Base-by-base conservation (phyloP, 2,329 filamentous ascomycete species). In the Byssoonygena ceratinophila region DNA sequence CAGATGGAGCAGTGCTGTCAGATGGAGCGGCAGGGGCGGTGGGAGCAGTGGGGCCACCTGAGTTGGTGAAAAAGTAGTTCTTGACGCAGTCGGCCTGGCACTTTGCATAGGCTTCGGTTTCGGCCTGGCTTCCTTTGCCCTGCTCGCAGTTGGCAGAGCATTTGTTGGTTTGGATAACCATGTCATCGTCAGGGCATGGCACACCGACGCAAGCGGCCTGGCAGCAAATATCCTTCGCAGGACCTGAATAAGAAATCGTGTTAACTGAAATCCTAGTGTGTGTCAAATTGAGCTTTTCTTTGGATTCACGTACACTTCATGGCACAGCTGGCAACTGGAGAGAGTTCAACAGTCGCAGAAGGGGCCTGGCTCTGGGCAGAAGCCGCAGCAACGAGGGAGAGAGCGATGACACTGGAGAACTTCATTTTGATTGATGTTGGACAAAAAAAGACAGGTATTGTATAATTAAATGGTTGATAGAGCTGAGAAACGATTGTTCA, bases 101-200 rank as follows among this genome's bases (percentile, higher is more conserved):
- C 45, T 67, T 57, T 55, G 70, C 68, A 59, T 73, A 79, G 54
- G 65, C 65, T 49, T 71, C 57, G 31, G 71, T 74, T 54, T 72
- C 75, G 11, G 62, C 63, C 2, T 69, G 62, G 27, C 71, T 68
- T 41, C 76, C 76, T 57, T 71, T 69, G 51, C 76, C 76, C 68
- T 79, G 75, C 53, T 74, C 71, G 63, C 77, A 80, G 50, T 71
- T 67, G 43, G 68, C 68, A 44, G 74, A 75, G 59, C 77, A 80
- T 46, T 69, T 64, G 61, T 69, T 76, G 62, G 75, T 78, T 54
- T 71, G 68, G 59, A 76, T 71, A 59, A 68, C 74, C 64, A 75
- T 70, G 45, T 62, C 61, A n/a, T 71, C 67, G 62, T 72, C 73
- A 56, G 76, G 76, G 63, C 73, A 76, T 29, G 77, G 76, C 36